phyloP scores from a whole-genome alignment of 1,284 basidiomycete species.

The Leccinum glutinopallens region DNA sequence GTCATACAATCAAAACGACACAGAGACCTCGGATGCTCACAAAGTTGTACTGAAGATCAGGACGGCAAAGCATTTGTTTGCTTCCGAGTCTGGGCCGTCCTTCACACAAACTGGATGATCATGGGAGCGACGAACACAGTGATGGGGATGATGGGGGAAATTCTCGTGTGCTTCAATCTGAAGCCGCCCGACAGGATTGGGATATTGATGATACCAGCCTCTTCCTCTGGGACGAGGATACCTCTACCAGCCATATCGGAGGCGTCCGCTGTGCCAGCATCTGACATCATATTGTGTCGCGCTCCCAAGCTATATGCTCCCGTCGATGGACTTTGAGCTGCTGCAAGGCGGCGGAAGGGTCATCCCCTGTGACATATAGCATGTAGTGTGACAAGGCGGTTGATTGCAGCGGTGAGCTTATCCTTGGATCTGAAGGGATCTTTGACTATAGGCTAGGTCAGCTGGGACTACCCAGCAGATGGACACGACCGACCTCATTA shows the following conservation, averaged over 20 bases:
- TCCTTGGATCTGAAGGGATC: constrained; percentile 67
- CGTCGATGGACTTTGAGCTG: constrained; percentile 89
- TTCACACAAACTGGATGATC: constrained; percentile 54
- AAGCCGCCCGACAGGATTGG: constrained; percentile 65
- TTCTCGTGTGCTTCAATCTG: constrained; percentile 62
- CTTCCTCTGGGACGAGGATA: constrained; percentile 55
- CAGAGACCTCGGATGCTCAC: no score
- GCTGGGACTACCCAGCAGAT: neutral
- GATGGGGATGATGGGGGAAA: constrained; percentile 62
- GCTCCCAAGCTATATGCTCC: constrained; percentile 93
- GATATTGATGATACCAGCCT: constrained; percentile 52
- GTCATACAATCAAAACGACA: no score
- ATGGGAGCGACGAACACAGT: constrained; percentile 62
- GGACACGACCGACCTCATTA: constrained; percentile 51
- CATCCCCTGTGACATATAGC: constrained; percentile 87
- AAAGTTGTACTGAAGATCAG: no score
- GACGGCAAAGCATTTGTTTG: no score
- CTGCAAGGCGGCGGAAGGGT: constrained; percentile 70
- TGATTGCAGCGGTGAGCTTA: constrained; percentile 63
- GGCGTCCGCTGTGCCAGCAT: constrained; percentile 81
- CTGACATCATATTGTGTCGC: constrained; percentile 96
- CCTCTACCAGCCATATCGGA: constrained; percentile 47
- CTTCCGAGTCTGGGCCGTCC: constrained; percentile 42
- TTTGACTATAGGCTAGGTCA: constrained; percentile 58
- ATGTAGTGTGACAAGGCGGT: constrained; percentile 77